These are phyloP conservation scores for Lentinula boryana DNA, from an alignment of 768 basidiomycete genomes.

Conservation along the genomic window DNA sequence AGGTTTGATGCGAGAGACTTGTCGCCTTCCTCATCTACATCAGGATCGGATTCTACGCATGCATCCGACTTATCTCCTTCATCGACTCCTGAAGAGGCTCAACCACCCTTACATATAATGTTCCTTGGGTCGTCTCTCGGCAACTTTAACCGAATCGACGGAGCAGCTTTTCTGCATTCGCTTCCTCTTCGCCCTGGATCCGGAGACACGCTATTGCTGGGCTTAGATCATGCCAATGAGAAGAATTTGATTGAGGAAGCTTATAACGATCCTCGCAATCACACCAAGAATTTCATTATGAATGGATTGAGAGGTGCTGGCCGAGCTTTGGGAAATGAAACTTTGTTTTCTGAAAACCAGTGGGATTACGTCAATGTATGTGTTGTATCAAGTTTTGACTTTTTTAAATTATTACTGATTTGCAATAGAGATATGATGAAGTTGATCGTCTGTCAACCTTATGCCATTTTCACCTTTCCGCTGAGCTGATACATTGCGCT, in stretches of 20 bases:
- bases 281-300: slow-evolving; percentile 76
- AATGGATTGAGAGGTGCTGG: slow-evolving; percentile 76
- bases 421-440: slow-evolving; percentile 15
- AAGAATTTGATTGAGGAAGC: slow-evolving; percentile 70
- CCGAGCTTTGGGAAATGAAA: slow-evolving; percentile 58
- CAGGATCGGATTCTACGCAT: slow-evolving; percentile 14
- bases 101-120: slow-evolving; percentile 69
- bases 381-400: not conserved
- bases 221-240: slow-evolving; percentile 83
- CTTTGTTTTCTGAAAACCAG: slow-evolving; percentile 54
- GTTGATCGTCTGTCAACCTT: not conserved
- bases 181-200: slow-evolving; percentile 70
- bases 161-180: slow-evolving; percentile 65
- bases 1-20: slow-evolving; percentile 18
- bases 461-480: not conserved
- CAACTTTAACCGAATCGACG: slow-evolving; percentile 74
- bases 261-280: slow-evolving; percentile 77
- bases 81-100: slow-evolving; percentile 41
- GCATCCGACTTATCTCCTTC: slow-evolving; percentile 22
- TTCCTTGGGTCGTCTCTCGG: slow-evolving; percentile 92
- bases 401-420: not conserved
- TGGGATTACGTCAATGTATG: slow-evolving; percentile 77
- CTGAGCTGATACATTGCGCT: not conserved
- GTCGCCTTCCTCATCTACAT: slow-evolving; percentile 32
- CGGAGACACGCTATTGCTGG: slow-evolving; percentile 82